These are phyloP conservation scores for Aspergillus coremiiformis DNA, from an alignment of 495 filamentous ascomycete genomes.

Conservation along the genomic window DNA sequence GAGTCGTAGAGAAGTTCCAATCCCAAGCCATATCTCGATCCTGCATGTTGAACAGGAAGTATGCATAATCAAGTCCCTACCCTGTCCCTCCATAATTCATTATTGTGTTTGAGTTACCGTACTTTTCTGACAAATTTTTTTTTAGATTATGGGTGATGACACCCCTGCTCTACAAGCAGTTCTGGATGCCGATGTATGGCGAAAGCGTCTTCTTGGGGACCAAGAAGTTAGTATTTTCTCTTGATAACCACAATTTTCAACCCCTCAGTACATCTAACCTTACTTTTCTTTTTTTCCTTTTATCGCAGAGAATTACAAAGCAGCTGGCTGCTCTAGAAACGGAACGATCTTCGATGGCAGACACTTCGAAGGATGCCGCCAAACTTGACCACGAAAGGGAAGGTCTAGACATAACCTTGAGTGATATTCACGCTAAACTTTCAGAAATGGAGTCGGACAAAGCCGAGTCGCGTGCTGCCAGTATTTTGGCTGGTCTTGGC, in stretches of 20 bases:
- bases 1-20: conserved; percentile 85
- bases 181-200: conserved; percentile 96
- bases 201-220: conserved; percentile 87
- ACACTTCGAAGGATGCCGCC: conserved; percentile 78
- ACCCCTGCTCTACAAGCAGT: conserved; percentile 93
- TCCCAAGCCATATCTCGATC: conserved; percentile 97
- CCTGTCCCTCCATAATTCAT: neutral
- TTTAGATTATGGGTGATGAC: conserved; percentile 87
- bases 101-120: neutral
- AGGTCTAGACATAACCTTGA: conserved; percentile 78
- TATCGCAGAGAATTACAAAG: conserved; percentile 75
- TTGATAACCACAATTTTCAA: neutral
- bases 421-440: conserved; percentile 85
- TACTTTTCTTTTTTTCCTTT: too few species aligned
- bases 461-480: conserved; percentile 89
- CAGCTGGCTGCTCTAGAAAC: conserved; percentile 72
- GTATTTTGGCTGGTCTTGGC: conserved; percentile 91
- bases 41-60: conserved; percentile 98
- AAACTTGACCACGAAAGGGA: conserved; percentile 80
- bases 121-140: neutral
- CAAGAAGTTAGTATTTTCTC: conserved; percentile 57
- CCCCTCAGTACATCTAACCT: neutral
- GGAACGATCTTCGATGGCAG: conserved; percentile 72
- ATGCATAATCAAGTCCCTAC: conserved; percentile 10
- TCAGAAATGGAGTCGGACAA: conserved; percentile 99